Base-by-base conservation (phyloP, 495 filamentous ascomycete species). In the Hyaloscypha finlandica region DNA sequence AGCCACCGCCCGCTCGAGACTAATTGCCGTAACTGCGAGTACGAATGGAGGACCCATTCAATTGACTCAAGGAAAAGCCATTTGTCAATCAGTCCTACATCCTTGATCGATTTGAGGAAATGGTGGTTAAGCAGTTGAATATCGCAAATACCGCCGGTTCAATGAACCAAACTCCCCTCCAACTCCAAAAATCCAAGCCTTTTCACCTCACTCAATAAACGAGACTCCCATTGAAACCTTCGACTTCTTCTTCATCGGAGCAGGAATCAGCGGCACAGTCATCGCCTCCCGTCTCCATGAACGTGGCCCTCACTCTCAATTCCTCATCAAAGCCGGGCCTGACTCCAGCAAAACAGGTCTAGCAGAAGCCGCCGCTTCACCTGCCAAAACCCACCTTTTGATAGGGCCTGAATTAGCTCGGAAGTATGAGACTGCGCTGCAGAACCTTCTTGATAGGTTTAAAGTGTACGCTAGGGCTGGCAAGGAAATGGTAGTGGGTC, bases 181-280 rank as follows among this genome's bases (percentile, higher is more conserved):
- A 12, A 1, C 3, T 37, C 35, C 35, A 12, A 37, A 37, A 37
- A 37, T 37, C 1, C 35, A 12, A 37, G 8, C 6, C 35, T 3
- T 1, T 1, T 12, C 35, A 1, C 6, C 6, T 37, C 35, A 0
- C 35, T 12, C 12, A 12, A 12, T 37, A 12, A 12, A 37, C 35
- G 3, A 12, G 3, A 1, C 6, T 37, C 35, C 12, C 0, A 12
- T 8, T 1, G 12, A 37, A 12, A 12, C 35, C 3, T 25, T 22
- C 76, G 92, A 96, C 80, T 94, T 91, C 73, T 80, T 96, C 60
- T 88, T 96, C 70, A 84, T 94, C 16, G 92, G 91, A 65, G 92
- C 91, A 59, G 92, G 92, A 71, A 94, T 92, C 22, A 91, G 91
- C 4, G 92, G 92, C 58, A 89, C 90, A 73, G 90, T 93, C 45